Evolutionary conservation across 106 monocot species (phyloP).

Genomic region (Vanilla planifolia): DNA sequence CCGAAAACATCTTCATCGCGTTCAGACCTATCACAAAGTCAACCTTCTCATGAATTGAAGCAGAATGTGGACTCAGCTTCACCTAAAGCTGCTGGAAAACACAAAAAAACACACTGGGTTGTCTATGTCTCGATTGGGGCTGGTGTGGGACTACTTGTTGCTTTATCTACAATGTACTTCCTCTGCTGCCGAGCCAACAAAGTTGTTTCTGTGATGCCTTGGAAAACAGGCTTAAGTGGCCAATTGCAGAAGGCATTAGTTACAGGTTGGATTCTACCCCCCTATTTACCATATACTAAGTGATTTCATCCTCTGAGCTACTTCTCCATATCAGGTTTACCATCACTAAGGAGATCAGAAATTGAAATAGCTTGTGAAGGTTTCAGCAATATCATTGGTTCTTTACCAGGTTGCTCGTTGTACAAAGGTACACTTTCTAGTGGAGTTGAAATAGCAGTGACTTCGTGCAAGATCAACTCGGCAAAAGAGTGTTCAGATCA

Average conservation of each 20-base stretch:
- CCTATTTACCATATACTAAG: background rate
- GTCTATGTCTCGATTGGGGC: constrained; percentile 24
- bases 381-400: constrained; percentile 85
- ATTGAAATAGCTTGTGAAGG: constrained; percentile 77
- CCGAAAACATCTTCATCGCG: background rate
- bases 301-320: background rate
- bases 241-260: constrained; percentile 79
- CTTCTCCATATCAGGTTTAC: constrained; percentile 44
- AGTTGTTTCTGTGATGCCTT: constrained; percentile 60
- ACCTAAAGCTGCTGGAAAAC: background rate
- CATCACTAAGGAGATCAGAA: constrained; percentile 53
- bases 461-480: constrained; percentile 35
- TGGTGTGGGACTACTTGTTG: constrained; percentile 21
- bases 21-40: background rate
- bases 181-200: constrained; percentile 29
- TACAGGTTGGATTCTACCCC: constrained; percentile 36
- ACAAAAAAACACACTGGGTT: constrained; percentile 14
- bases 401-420: constrained; percentile 41
- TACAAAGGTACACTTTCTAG: constrained; percentile 92
- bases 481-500: constrained; percentile 57
- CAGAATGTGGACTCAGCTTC: background rate
- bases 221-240: constrained; percentile 63
- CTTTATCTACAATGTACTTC: constrained; percentile 16
- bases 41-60: background rate
- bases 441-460: constrained; percentile 90